Evolutionary conservation across 2,329 filamentous ascomycete genomes (phyloP).

Genomic region (Botryotinia convoluta): DNA sequence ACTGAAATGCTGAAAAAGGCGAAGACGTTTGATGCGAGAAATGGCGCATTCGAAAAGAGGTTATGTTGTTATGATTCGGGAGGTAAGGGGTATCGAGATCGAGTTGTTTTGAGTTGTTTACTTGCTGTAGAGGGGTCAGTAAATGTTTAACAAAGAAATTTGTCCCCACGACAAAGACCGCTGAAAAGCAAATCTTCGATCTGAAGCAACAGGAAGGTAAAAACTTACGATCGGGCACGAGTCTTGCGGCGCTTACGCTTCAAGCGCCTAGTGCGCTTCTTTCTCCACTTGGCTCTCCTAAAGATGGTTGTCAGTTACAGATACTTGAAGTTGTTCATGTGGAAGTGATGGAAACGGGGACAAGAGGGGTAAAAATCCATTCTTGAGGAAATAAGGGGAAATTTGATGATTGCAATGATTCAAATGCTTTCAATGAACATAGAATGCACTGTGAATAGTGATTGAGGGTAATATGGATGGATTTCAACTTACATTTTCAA

Average conservation of each 20-base stretch:
- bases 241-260: conserved; percentile 99
- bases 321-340: conserved; percentile 10
- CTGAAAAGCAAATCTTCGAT: background rate
- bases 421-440: background rate
- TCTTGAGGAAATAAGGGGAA: background rate
- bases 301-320: background rate
- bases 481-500: conserved; percentile 12
- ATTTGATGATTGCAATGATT: background rate
- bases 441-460: background rate
- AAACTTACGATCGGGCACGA: conserved; percentile 87
- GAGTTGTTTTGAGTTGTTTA: conserved; percentile 45
- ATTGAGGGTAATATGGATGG: background rate
- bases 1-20: conserved; percentile 39
- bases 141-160: background rate
- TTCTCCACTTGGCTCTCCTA: conserved; percentile 98
- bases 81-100: conserved; percentile 42
- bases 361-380: background rate
- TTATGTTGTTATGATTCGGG: conserved; percentile 35
- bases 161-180: conserved; percentile 2
- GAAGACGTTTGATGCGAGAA: conserved; percentile 39
- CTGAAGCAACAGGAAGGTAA: background rate
- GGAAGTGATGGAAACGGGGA: background rate
- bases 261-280: conserved; percentile 98
- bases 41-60: conserved; percentile 37
- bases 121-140: conserved; percentile 40